Conservation (phyloP, 129 eudicot genomes). For the Kitagawia praeruptora region DNA sequence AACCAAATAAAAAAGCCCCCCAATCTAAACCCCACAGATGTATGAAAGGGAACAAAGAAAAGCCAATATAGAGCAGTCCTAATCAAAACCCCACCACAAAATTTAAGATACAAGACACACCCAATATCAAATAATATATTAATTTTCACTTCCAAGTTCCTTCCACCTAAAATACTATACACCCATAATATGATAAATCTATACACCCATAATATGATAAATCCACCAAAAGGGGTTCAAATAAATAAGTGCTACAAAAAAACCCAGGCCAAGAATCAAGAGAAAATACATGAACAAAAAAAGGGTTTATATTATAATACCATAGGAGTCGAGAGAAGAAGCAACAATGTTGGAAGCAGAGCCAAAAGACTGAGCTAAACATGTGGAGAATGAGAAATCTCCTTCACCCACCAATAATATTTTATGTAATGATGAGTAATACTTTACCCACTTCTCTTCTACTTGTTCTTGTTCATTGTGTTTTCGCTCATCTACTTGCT, state of each 20-base stretch:
- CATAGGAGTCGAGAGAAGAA: constrained; percentile 27
- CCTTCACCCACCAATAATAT: constrained; percentile 43
- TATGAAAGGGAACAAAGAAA: neutral
- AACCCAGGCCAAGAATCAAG: neutral
- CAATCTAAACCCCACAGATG: neutral
- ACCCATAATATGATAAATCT: neutral
- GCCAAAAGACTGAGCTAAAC: constrained; percentile 27
- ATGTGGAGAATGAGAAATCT: constrained; percentile 31
- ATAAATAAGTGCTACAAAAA: neutral
- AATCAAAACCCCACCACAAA: neutral
- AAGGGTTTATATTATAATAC: neutral
- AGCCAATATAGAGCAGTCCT: neutral
- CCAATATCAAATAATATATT: neutral
- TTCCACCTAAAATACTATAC: neutral
- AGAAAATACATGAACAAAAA: neutral
- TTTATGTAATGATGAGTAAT: constrained; percentile 20
- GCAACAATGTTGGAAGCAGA: constrained; percentile 35
- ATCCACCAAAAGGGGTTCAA: too few relatives aligned
- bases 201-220: neutral
- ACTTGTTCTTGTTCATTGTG: neutral
- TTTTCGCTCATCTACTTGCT: neutral
- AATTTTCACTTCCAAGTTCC: neutral
- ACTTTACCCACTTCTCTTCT: constrained; percentile 19
- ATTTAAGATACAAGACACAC: neutral
- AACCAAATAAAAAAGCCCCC: too few relatives aligned